A percentile compares a stretch with the other conserved stretches of the same genome.
Conservation (phyloP, 805 yeast species). For the Brettanomyces sp. region DNA sequence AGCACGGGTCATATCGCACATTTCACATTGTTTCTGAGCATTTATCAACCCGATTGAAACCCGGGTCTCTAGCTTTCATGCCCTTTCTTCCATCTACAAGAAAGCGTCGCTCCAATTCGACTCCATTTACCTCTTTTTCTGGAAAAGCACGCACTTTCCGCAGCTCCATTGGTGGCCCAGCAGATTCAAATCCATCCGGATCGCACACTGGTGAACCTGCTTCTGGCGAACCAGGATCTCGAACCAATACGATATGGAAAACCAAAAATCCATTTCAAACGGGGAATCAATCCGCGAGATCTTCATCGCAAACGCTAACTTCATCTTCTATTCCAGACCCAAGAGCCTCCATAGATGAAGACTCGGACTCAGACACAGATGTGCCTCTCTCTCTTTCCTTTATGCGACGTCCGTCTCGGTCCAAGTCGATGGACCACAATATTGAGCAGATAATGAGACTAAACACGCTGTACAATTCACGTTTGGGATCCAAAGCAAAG, state of each 20-base stretch:
- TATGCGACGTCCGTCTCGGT: slow-evolving; percentile 23
- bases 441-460: slow-evolving; percentile 20
- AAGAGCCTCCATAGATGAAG: neutral
- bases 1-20: too few species aligned
- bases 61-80: slow-evolving; percentile 2
- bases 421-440: slow-evolving; percentile 12
- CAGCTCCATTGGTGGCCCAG: too few species aligned
- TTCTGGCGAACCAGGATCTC: too few species aligned
- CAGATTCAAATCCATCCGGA: too few species aligned
- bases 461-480: slow-evolving; percentile 22
- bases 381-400: slow-evolving; percentile 25
- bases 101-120: neutral
- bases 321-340: neutral
- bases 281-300: neutral
- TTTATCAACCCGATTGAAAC: neutral
- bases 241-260: too few species aligned
- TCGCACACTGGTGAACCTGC: too few species aligned
- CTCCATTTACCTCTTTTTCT: too few species aligned
- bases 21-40: neutral
- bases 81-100: slow-evolving; percentile 15
- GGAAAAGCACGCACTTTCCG: too few species aligned
- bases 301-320: neutral
- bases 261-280: too few species aligned
- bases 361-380: slow-evolving; percentile 7
- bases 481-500: slow-evolving; percentile 1